Evolutionary conservation across 2,329 filamentous ascomycete species (phyloP).

Genomic region (Cercospora brassicicola): DNA sequence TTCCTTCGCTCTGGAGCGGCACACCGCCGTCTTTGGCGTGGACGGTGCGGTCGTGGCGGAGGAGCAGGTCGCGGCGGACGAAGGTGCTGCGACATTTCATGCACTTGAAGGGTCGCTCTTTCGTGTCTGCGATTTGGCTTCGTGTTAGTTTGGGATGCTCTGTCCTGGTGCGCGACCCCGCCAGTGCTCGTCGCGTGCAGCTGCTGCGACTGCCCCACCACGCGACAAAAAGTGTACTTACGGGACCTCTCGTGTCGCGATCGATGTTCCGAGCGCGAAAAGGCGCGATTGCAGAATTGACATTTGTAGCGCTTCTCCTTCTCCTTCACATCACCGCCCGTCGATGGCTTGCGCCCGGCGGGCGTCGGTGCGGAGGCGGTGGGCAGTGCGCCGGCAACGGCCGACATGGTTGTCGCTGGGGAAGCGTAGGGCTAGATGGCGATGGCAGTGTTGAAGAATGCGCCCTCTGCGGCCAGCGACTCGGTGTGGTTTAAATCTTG

Average conservation of each 20-base stretch:
- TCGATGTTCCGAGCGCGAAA: conserved; percentile 94
- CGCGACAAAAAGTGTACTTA: conserved; percentile 59
- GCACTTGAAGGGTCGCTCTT: conserved; percentile 98
- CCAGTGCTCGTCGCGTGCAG: conserved; percentile 22
- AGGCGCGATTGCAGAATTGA: conserved; percentile 65
- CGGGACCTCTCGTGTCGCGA: conserved; percentile 96
- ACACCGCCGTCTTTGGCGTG: conserved; percentile 97
- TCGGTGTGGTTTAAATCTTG: conserved; percentile 24
- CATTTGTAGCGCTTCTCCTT: conserved; percentile 98
- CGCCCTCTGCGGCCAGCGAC: conserved; percentile 30
- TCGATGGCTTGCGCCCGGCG: conserved; percentile 45
- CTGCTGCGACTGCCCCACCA: conserved; percentile 24
- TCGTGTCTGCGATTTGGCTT: conserved; percentile 69
- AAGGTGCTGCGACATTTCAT: conserved; percentile 98
- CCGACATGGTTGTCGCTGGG: conserved; percentile 57
- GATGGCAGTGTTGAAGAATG: conserved; percentile 19
- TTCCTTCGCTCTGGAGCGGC: conserved; percentile 89
- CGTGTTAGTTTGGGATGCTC: conserved; percentile 14
- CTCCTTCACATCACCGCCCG: conserved; percentile 27
- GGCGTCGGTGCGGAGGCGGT: conserved; percentile 64
- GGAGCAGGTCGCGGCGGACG: conserved; percentile 90
- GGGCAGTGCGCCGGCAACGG: conserved; percentile 56
- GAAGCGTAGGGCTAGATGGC: neutral
- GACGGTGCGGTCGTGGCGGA: conserved; percentile 96
- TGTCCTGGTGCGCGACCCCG: conserved; percentile 24